phyloP scores from a whole-genome alignment of 2,329 filamentous ascomycete species.

The Epichloe gansuensis region DNA sequence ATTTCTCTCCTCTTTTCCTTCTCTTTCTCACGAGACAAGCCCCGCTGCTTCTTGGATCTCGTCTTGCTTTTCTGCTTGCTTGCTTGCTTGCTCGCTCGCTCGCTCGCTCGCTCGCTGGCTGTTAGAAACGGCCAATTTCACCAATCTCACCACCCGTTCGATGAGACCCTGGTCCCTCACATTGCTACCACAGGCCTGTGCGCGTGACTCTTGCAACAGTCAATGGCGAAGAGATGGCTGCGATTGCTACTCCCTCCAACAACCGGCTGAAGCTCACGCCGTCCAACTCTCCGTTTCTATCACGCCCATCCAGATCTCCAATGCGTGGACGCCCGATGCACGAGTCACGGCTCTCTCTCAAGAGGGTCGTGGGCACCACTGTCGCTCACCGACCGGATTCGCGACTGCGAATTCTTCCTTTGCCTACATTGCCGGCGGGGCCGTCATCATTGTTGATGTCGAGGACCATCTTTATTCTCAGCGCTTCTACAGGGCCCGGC shows the following conservation, averaged over 20 bases:
- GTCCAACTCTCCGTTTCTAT: constrained; percentile 60
- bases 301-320: constrained; percentile 52
- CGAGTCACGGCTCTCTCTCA: constrained; percentile 56
- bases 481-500: constrained; percentile 81
- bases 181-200: background rate
- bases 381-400: constrained; percentile 72
- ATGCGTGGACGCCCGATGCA: constrained; percentile 34
- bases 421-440: constrained; percentile 84
- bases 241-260: constrained; percentile 36
- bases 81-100: background rate
- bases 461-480: constrained; percentile 58
- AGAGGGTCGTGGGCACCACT: constrained; percentile 88
- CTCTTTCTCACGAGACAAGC: background rate
- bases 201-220: constrained; percentile 12
- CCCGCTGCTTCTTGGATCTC: background rate
- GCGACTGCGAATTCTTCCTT: constrained; percentile 69
- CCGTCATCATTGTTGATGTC: constrained; percentile 79
- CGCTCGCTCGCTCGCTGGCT: no score
- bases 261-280: constrained; percentile 59
- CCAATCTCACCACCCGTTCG: background rate
- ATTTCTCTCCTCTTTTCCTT: background rate
- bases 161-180: background rate
- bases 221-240: constrained; percentile 47
- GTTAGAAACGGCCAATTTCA: background rate
- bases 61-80: background rate